Conservation (phyloP, 225 moss, liverwort and hornwort species). For the Physcomitrellopsis africana region DNA sequence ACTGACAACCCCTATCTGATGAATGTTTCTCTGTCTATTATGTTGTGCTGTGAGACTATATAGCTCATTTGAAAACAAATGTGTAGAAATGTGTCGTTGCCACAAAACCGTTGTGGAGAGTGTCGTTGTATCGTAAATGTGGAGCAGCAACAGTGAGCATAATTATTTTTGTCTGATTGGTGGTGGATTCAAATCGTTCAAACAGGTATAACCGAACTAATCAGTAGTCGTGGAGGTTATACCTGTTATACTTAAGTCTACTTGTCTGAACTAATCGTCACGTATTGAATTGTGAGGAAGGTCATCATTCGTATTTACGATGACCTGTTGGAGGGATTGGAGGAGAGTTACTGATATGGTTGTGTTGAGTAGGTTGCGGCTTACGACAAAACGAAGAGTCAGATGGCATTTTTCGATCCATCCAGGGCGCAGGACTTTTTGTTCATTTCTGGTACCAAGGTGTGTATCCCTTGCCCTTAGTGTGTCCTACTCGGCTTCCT, state of each 20-base stretch:
- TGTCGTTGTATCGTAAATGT: background rate
- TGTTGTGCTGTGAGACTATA: background rate
- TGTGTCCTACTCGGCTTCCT: background rate
- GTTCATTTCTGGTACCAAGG: slow-evolving; percentile 98
- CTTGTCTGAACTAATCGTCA: no score
- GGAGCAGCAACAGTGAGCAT: no score
- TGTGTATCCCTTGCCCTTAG: slow-evolving; percentile 11
- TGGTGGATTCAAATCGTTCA: no score
- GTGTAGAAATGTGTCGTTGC: no score
- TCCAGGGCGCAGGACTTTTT: slow-evolving; percentile 76
- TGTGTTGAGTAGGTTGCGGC: slow-evolving; percentile 74
- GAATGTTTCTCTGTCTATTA: background rate
- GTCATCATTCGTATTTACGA: no score
- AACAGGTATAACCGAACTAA: no score
- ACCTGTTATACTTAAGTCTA: no score
- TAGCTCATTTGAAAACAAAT: background rate
- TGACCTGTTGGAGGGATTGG: no score
- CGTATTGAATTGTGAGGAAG: no score
- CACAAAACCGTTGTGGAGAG: background rate
- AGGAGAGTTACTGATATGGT: background rate
- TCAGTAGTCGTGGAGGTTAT: no score
- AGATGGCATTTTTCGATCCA: slow-evolving; percentile 92
- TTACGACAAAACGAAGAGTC: slow-evolving; percentile 71
- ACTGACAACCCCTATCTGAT: background rate
- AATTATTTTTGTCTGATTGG: no score